phyloP scores from a whole-genome alignment of 345 rosid genomes.

The Excoecaria cochinchinensis region DNA sequence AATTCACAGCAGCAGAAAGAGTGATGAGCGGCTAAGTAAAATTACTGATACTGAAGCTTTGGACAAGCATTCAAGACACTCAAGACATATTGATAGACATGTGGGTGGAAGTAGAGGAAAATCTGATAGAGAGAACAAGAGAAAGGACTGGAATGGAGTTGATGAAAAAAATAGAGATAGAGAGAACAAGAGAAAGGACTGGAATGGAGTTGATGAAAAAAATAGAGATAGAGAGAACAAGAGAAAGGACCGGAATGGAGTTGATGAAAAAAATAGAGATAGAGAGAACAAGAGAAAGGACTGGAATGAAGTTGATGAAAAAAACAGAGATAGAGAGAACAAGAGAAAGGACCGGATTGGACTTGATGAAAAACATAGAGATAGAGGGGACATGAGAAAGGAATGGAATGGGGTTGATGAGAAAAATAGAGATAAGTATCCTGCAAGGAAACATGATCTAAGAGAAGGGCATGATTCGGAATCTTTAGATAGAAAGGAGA shows the following conservation, averaged over 20 bases:
- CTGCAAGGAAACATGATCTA: slow-evolving; percentile 44
- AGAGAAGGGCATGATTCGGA: slow-evolving; percentile 44
- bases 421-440: slow-evolving; percentile 37
- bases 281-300: slow-evolving; percentile 34
- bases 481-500: slow-evolving; percentile 46
- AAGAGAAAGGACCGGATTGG: slow-evolving; percentile 17
- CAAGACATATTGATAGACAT: slow-evolving; percentile 39
- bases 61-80: slow-evolving; percentile 51
- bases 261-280: slow-evolving; percentile 32
- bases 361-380: too few species aligned
- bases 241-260: slow-evolving; percentile 33
- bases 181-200: slow-evolving; percentile 25
- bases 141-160: too few species aligned
- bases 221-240: slow-evolving; percentile 31
- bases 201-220: too few species aligned
- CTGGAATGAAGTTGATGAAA: too few species aligned
- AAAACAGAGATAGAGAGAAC: slow-evolving; percentile 15
- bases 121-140: slow-evolving; percentile 37
- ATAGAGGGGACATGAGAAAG: slow-evolving; percentile 44
- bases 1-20: slow-evolving; percentile 35
- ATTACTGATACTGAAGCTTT: slow-evolving; percentile 37
- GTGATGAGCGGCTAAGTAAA: slow-evolving; percentile 29
- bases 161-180: slow-evolving; percentile 1
- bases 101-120: slow-evolving; percentile 37
- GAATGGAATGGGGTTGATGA: slow-evolving; percentile 43